Percentiles rank a stretch among this genome's conserved stretches.
These are phyloP conservation scores for Yarrowia phangngaensis DNA, from an alignment of 805 yeast genomes.

Conservation along the genomic window DNA sequence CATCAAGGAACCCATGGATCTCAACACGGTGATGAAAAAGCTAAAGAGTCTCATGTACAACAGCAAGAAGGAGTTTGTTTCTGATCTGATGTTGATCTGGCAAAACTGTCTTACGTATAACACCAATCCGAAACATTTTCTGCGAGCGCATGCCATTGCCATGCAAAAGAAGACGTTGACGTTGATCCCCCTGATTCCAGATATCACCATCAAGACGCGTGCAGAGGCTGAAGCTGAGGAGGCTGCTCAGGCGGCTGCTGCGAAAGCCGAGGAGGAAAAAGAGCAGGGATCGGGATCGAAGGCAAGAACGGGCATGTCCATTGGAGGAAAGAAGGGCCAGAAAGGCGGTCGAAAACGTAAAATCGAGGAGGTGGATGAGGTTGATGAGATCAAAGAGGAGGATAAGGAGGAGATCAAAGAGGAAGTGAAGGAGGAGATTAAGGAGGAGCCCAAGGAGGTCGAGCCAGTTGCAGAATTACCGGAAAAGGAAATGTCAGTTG, in stretches of 20 bases:
- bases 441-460: too few species aligned
- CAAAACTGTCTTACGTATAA: slow-evolving; percentile 87
- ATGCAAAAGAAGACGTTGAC: slow-evolving; percentile 86
- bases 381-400: slow-evolving; percentile 6
- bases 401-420: neutral
- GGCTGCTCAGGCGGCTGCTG: slow-evolving; percentile 25
- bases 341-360: slow-evolving; percentile 36
- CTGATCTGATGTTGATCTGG: slow-evolving; percentile 94
- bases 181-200: slow-evolving; percentile 82
- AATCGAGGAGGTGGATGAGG: slow-evolving; percentile 32
- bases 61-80: slow-evolving; percentile 87
- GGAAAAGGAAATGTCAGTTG: slow-evolving; percentile 5
- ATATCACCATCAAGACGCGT: slow-evolving; percentile 63
- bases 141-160: slow-evolving; percentile 88
- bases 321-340: slow-evolving; percentile 37
- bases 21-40: slow-evolving; percentile 89
- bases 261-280: slow-evolving; percentile 29
- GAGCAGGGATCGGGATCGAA: slow-evolving; percentile 26
- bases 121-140: slow-evolving; percentile 88
- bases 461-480: neutral
- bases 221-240: slow-evolving; percentile 44
- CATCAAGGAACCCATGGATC: slow-evolving; percentile 93
- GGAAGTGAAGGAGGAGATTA: neutral
- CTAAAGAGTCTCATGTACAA: slow-evolving; percentile 75
- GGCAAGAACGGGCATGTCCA: slow-evolving; percentile 39